A percentile compares a stretch with the other conserved stretches of the same genome.
Evolutionary conservation across 331 rosid genomes (phyloP).

Genomic region (Arachis monticola): DNA sequence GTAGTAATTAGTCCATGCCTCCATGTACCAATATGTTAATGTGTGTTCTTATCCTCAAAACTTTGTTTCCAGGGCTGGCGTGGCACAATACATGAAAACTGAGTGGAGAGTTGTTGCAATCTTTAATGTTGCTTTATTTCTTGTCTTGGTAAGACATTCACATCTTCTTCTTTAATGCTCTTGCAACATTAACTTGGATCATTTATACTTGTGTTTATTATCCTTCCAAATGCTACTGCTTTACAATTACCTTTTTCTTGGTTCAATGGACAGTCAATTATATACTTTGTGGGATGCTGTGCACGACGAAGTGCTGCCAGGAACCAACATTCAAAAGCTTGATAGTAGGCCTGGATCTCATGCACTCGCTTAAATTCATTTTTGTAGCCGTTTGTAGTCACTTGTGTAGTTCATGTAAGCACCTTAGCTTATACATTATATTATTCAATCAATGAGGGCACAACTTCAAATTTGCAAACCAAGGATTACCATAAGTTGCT

Average conservation of each 20-base stretch:
- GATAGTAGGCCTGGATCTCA: slow-evolving; percentile 30
- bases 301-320: slow-evolving; percentile 82
- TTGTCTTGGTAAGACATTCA: slow-evolving; percentile 69
- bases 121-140: slow-evolving; percentile 72
- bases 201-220: no score
- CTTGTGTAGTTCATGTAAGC: slow-evolving; percentile 18
- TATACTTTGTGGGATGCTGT: slow-evolving; percentile 96
- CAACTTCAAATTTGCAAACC: slow-evolving; percentile 18
- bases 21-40: not conserved
- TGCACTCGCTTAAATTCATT: not conserved
- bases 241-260: slow-evolving; percentile 25
- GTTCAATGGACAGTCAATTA: slow-evolving; percentile 58
- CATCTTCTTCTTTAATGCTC: not conserved
- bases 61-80: slow-evolving; percentile 78
- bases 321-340: slow-evolving; percentile 56
- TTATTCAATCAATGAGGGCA: slow-evolving; percentile 41
- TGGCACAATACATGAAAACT: slow-evolving; percentile 93
- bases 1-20: slow-evolving; percentile 6
- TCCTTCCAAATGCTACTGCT: not conserved
- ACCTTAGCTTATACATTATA: not conserved
- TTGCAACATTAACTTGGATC: not conserved
- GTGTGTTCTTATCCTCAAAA: slow-evolving; percentile 26
- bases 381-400: not conserved
- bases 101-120: slow-evolving; percentile 96
- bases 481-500: not conserved